phyloP scores from a whole-genome alignment of 345 rosid genomes.

The Kernera saxatilis region DNA sequence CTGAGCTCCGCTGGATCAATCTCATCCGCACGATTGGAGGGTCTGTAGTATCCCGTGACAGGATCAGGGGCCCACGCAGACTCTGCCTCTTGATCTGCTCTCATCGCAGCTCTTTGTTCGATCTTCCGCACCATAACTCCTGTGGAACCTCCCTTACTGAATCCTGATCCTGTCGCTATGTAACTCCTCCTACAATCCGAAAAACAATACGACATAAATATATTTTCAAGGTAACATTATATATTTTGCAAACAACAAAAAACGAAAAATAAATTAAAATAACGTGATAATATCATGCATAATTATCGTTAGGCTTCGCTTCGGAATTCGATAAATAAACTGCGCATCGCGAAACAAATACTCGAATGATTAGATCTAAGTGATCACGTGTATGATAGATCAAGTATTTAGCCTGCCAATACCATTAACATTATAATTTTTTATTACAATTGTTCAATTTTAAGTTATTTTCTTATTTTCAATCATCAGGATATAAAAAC shows the following conservation, averaged over 20 bases:
- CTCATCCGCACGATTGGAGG: slow-evolving; percentile 44
- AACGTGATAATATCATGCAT: neutral
- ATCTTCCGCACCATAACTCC: slow-evolving; percentile 33
- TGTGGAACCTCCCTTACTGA: slow-evolving; percentile 32
- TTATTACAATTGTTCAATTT: neutral
- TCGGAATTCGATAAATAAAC: neutral
- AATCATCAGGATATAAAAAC: neutral
- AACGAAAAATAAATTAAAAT: neutral
- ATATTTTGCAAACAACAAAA: neutral
- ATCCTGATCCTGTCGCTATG: slow-evolving; percentile 33
- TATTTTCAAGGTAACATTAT: neutral
- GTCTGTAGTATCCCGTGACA: slow-evolving; percentile 65
- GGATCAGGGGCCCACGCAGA: slow-evolving; percentile 75
- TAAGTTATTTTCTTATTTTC: neutral
- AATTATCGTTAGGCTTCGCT: neutral
- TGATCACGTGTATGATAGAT: neutral
- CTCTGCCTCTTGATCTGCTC: slow-evolving; percentile 30
- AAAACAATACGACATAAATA: neutral
- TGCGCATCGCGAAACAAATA: too few relatives aligned
- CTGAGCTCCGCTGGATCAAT: slow-evolving; percentile 66
- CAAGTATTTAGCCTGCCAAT: neutral
- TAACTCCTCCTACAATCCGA: slow-evolving; percentile 39
- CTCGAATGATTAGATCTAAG: neutral
- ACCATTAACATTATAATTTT: neutral
- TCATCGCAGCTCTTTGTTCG: slow-evolving; percentile 20